A percentile compares a stretch with the other conserved stretches of the same genome.
Evolutionary conservation across 441 rosid genomes (phyloP).

Genomic region (Adansonia madagascariensis): DNA sequence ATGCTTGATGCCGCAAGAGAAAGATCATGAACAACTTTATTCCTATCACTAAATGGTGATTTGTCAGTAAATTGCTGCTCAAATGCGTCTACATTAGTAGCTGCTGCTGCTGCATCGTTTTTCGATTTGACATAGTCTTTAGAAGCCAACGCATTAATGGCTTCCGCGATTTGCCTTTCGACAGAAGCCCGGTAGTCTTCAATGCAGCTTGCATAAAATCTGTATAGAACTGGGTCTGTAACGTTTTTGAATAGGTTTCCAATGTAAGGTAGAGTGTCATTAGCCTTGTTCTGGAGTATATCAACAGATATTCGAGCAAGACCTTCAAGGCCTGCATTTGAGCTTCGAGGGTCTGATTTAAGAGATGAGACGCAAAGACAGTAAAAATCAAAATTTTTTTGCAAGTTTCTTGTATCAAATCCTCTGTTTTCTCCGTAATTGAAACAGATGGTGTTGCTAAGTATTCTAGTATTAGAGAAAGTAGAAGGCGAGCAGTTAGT

Average conservation of each 20-base stretch:
- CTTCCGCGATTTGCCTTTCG: background rate
- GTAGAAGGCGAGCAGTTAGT: background rate
- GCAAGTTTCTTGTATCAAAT: background rate
- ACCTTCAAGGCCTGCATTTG: background rate
- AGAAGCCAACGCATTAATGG: background rate
- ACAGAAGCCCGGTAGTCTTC: background rate
- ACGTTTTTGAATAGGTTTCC: background rate
- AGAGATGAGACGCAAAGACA: background rate
- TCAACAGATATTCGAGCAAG: background rate
- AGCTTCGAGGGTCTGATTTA: background rate
- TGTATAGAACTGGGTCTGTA: background rate
- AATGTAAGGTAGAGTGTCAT: background rate
- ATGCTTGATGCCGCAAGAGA: constrained; percentile 7
- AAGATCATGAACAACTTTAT: constrained; percentile 9
- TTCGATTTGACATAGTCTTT: background rate
- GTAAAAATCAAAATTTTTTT: background rate
- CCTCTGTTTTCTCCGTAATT: background rate
- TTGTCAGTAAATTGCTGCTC: background rate
- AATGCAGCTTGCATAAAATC: background rate
- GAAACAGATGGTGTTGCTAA: background rate
- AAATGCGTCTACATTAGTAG: background rate
- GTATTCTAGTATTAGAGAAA: background rate
- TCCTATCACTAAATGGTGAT: background rate
- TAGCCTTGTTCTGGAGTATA: background rate
- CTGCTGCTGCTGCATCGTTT: background rate